Conservation (phyloP, 2,329 filamentous ascomycete genomes). For the Coniochaeta sp. region DNA sequence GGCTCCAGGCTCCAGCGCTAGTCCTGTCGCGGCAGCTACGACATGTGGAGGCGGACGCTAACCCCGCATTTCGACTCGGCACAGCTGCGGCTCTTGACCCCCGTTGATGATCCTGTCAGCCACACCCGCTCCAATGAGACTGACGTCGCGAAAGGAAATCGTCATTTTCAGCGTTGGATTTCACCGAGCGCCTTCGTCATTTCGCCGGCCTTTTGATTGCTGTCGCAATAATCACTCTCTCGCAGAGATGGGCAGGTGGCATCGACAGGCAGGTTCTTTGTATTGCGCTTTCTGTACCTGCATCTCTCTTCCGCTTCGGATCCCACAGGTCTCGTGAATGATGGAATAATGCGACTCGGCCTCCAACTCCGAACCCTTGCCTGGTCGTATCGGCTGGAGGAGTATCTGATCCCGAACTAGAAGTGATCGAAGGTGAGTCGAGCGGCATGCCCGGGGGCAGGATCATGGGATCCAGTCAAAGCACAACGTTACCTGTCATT, state of each 20-base stretch:
- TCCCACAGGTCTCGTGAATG: not conserved
- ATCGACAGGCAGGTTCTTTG: not conserved
- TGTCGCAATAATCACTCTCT: not conserved
- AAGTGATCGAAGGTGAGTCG: not conserved
- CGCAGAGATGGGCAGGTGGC: not conserved
- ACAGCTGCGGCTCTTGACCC: not conserved
- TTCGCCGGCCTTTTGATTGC: not conserved
- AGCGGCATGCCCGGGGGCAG: not conserved
- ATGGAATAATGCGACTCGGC: not conserved
- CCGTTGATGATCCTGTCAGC: not conserved
- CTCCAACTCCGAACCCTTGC: not conserved
- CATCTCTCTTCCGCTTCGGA: not conserved
- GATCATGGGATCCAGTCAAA: not conserved
- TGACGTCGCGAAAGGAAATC: not conserved
- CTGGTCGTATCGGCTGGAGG: not conserved
- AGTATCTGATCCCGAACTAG: not conserved
- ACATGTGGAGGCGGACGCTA: not conserved
- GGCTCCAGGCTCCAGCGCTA: not conserved
- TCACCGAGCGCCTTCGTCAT: not conserved
- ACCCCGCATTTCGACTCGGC: not conserved
- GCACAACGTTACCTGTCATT: not conserved
- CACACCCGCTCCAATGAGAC: constrained; percentile 1
- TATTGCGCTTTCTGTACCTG: not conserved
- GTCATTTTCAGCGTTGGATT: not conserved
- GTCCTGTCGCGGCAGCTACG: not conserved